phyloP scores from a whole-genome alignment of 129 eudicot genomes.

The Deinandra increscens region DNA sequence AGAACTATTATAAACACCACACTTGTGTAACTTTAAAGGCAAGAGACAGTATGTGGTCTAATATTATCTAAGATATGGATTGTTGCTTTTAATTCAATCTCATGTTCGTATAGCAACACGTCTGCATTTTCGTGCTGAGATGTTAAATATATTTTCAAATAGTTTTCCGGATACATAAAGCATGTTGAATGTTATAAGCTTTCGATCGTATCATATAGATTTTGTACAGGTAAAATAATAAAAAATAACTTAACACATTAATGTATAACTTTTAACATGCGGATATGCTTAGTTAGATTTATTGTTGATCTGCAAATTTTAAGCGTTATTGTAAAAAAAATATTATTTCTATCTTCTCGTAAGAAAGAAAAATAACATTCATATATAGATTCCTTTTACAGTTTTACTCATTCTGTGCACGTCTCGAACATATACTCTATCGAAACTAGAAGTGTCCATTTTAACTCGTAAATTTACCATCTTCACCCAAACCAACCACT shows the following conservation, averaged over 20 bases:
- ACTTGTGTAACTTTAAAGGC: no score
- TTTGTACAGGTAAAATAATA: no score
- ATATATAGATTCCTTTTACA: not conserved
- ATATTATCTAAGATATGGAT: no score
- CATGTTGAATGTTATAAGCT: no score
- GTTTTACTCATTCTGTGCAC: not conserved
- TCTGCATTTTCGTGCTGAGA: no score
- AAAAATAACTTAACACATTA: not conserved
- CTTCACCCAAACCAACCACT: not conserved
- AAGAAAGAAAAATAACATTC: not conserved
- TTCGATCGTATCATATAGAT: no score
- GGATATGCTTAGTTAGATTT: not conserved
- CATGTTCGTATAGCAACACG: no score
- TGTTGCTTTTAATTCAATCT: no score
- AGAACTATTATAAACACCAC: no score
- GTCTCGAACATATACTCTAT: constrained; percentile 1
- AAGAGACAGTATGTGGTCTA: no score
- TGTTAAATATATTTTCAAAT: no score
- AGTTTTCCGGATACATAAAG: no score
- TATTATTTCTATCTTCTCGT: not conserved
- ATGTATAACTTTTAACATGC: not conserved
- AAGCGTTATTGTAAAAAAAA: not conserved
- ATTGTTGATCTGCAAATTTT: not conserved
- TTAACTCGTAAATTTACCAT: not conserved
- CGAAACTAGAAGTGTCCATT: not conserved